Evolutionary conservation across 306 rosid genomes (phyloP), one percentile per base, ranked within the genome.

Genomic region (Trifolium repens): DNA sequence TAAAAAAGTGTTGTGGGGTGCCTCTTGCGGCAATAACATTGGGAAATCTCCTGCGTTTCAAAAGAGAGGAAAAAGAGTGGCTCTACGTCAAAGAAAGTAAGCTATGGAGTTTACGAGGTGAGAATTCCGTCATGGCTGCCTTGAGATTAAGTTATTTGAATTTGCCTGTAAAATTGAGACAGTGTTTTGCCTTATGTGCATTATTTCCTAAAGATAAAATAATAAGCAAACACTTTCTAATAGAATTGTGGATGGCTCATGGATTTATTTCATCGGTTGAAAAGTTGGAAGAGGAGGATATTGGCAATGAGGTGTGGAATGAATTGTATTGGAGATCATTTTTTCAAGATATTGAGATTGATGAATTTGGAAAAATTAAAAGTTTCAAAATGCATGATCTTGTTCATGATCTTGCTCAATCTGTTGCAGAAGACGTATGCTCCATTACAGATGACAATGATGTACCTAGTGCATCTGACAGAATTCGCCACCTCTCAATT

Each of bases 1-100:
- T 39, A 39, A 39, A 39, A 39, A 39, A 39, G 54, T 49, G 54
- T 49, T 17, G 2, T 0, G 54, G 54, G 5, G 54, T 49, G 2
- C 54, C 54, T 15, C 53, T 47, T 47, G 53, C 52, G 0, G 58
- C 24, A 53, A 53, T 17, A 7, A 8, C 59, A 53, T 4, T 54
- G 9, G 30, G 60, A 19, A 54, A 27, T 54, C 60, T 54, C 27
- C 19, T 54, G 60, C 30, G 30, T 54, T 54, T 54, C 12, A 54
- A 54, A 19, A 54, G 30, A 54, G 60, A 54, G 5, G 60, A 54
- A 54, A 54, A 54, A 4, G 60, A 54, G 60, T 54, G 60, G 60
- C 60, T 54, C 30, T 19, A 54, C 8, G 60, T 54, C 27, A 17
- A 17, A 12, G 60, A 54, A 54, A 54, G 60, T 2, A 54, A 54